Base-by-base conservation (phyloP, 2,329 filamentous ascomycete species). In the Colletotrichum sp. region DNA sequence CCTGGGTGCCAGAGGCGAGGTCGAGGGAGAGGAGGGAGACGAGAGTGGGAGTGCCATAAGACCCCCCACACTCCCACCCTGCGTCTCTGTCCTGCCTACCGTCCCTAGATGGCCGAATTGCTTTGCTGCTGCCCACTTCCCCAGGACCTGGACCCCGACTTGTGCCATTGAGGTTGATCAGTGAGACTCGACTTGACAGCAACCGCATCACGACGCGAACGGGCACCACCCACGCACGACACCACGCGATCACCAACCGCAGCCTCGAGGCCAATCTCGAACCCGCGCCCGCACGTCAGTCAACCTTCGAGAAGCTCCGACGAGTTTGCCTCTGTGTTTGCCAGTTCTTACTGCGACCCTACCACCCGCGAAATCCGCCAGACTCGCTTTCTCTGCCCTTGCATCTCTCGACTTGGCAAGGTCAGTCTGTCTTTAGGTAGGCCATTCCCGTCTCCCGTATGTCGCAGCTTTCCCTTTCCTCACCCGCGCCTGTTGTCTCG, bases 11-110 rank as follows among this genome's bases (percentile, higher is more conserved):
- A 55, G 39, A 69, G 34, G n/a, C 21, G 36, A 28, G 36, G 52
- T 18, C 30, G 36, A 55, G 55, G 34, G 52, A 24, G 21, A 59
- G 24, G 52, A 48, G 67, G n/a, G 32, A 65, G 67, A 52, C n/a
- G 43, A 52, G 43, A 52, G 39, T 34, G 39, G 67, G 68, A 72
- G 72, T 60, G 68, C 60, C 72, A 75, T 73, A 75, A 75, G 73
- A 73, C 73, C 70, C 73, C 70, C 70, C 73, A 72, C 70, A 68
- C 43, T 67, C 63, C 55, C 39, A 72, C 69, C 55, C 68, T 39
- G 67, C 30, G 55, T 55, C 57, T 36, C 57, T 67, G 12, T 57
- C 63, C 34, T 55, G 16, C 24, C 24, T 21, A 52, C 52, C 28
- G 16, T 16, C 48, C 61, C 30, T 52, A 36, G 72, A 59, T 55